Base-by-base conservation (phyloP, 2,329 filamentous ascomycete genomes). In the Thielaviopsis populi region DNA sequence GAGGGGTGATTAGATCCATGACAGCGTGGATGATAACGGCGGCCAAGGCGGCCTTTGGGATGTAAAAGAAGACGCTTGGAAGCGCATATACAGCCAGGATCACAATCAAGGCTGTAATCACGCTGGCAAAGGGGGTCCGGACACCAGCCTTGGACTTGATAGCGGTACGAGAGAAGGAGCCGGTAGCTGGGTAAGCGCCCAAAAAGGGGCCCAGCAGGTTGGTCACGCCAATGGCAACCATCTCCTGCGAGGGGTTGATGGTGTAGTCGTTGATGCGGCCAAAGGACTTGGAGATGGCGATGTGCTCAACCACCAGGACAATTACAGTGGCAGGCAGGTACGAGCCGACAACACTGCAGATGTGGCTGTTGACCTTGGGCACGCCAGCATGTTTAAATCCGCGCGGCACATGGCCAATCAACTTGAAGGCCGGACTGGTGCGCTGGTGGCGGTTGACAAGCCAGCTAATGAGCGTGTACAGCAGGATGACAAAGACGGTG, bases 61-160 rank as follows among this genome's bases (percentile, higher is more conserved):
- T 95, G 74, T 92, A 95, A 76, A 83, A 95, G 79, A 96, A 96
- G 65, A 95, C 83, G 0, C 86, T 82, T 0, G 90, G 84, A 30
- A 95, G 78, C 19, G 87, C 89, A 70, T 95, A 95, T 65, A 94
- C 85, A 19, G 91, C 89, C 11, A 95, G 78, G 1, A 96, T 78
- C 8, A 96, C 90, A 11, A 95, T 83, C 22, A 89, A 66, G 0
- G 87, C 90, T 11, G 90, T 95, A 67, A 95, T 89, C 58, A 92
- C 82, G 78, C 90, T 90, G 41, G 88, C 90, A 64, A 95, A 83
- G 0, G 90, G 91, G 3, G 89, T 95, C 50, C 90, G 85, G 1
- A 95, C 90, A 71, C 90, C 90, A 62, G 90, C 89, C 75, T 95
- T 95, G n/a, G 90, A 89, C 74, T 95, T 95, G 77, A 96, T 95